A percentile compares a stretch with the other conserved stretches of the same genome.
These are phyloP conservation scores for Malus fusca DNA, from an alignment of 306 rosid genomes.

Conservation along the genomic window DNA sequence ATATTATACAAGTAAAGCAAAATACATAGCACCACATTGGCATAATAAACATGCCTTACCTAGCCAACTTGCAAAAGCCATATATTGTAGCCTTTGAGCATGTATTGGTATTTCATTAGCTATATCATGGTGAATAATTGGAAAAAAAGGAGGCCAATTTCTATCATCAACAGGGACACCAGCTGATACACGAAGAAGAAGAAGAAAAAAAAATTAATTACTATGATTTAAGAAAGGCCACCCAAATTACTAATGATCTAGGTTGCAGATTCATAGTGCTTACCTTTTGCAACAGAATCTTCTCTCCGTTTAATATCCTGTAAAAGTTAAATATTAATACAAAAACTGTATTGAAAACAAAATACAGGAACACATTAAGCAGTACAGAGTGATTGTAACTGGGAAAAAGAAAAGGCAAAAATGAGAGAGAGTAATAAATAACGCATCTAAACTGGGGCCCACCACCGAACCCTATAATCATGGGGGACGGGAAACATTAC, in stretches of 20 bases:
- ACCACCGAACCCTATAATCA: not conserved
- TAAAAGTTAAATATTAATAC: constrained; percentile 14
- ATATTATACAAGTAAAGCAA: not conserved
- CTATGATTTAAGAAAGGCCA: not conserved
- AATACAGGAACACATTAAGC: constrained; percentile 6
- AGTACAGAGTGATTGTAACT: not conserved
- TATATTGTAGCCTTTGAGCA: constrained; percentile 90
- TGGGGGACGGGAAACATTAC: not conserved
- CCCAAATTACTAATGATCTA: not conserved
- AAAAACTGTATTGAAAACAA: constrained; percentile 14
- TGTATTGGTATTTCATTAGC: constrained; percentile 92
- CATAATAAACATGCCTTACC: constrained; percentile 42
- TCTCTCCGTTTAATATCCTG: constrained; percentile 89
- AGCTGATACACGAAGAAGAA: constrained; percentile 40
- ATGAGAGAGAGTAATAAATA: not conserved
- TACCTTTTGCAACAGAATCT: constrained; percentile 72
- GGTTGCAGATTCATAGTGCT: not conserved
- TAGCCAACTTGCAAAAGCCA: constrained; percentile 98
- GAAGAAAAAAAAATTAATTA: constrained; percentile 10
- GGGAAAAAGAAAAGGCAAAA: not conserved
- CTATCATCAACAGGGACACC: constrained; percentile 68
- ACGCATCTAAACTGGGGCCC: not conserved
- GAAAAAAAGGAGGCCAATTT: constrained; percentile 97
- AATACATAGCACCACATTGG: not conserved
- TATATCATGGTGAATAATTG: constrained; percentile 96